A percentile compares a stretch with the other conserved stretches of the same genome.
Conservation (phyloP, 140 eudicot species). For the Stevia rebaudiana region DNA sequence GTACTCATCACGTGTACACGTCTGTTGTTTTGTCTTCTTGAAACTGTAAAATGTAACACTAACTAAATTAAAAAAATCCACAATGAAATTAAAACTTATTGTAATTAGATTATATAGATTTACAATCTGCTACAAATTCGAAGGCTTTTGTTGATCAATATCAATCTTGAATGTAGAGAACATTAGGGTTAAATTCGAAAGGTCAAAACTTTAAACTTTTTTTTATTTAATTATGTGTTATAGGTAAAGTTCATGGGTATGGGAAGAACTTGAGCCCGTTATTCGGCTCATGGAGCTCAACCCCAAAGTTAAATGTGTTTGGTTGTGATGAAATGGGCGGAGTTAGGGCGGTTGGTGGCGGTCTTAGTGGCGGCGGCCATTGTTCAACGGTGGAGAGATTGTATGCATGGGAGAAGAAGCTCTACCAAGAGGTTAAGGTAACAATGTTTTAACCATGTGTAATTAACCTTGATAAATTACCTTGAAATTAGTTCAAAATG, state of each 20-base stretch:
- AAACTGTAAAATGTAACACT: slow-evolving; percentile 20
- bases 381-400: slow-evolving; percentile 84
- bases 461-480: background rate
- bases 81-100: slow-evolving; percentile 17
- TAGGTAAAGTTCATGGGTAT: slow-evolving; percentile 51
- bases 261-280: slow-evolving; percentile 65
- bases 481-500: slow-evolving; percentile 1
- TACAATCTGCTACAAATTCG: background rate
- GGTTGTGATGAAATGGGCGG: slow-evolving; percentile 51
- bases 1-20: slow-evolving; percentile 29
- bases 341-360: slow-evolving; percentile 26
- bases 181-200: slow-evolving; percentile 3
- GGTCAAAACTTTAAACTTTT: background rate
- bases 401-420: slow-evolving; percentile 96
- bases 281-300: slow-evolving; percentile 56
- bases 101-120: background rate
- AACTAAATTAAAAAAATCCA: slow-evolving; percentile 3
- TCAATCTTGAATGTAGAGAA: background rate
- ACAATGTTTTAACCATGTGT: background rate
- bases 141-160: background rate
- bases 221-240: slow-evolving; percentile 1
- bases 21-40: slow-evolving; percentile 19
- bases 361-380: slow-evolving; percentile 44
- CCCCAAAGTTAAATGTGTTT: slow-evolving; percentile 53
- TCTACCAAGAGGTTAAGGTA: slow-evolving; percentile 91